These are phyloP conservation scores for Carallia pectinifolia DNA, from an alignment of 345 rosid genomes.

Conservation along the genomic window DNA sequence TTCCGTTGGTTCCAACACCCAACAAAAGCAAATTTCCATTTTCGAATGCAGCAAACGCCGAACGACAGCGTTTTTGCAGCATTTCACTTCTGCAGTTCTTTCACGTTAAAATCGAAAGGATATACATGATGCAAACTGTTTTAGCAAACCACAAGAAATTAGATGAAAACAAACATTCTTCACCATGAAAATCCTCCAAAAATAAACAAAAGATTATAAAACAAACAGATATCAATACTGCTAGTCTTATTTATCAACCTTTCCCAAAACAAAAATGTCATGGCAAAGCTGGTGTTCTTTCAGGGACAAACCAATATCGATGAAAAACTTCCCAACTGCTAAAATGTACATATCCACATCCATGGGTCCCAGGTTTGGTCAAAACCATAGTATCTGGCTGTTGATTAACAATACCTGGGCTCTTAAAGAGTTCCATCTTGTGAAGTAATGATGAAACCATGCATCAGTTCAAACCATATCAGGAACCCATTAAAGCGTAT, in stretches of 20 bases:
- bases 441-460: neutral
- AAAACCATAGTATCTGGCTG: neutral
- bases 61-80: neutral
- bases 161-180: neutral
- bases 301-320: neutral
- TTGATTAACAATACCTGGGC: neutral
- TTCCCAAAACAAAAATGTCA: neutral
- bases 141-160: too few species aligned
- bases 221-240: neutral
- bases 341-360: constrained; percentile 19
- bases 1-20: too few species aligned
- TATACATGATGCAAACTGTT: too few species aligned
- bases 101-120: too few species aligned
- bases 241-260: constrained; percentile 1
- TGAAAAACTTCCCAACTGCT: constrained; percentile 1
- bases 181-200: neutral
- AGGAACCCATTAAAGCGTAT: neutral
- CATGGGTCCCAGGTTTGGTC: constrained; percentile 1
- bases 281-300: neutral
- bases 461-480: neutral
- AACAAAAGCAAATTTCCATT: too few species aligned
- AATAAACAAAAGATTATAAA: constrained; percentile 3
- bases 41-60: too few species aligned
- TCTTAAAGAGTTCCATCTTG: neutral
- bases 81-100: too few species aligned